Conservation (phyloP, 768 basidiomycete species). For the Leccinum subgranulosum region DNA sequence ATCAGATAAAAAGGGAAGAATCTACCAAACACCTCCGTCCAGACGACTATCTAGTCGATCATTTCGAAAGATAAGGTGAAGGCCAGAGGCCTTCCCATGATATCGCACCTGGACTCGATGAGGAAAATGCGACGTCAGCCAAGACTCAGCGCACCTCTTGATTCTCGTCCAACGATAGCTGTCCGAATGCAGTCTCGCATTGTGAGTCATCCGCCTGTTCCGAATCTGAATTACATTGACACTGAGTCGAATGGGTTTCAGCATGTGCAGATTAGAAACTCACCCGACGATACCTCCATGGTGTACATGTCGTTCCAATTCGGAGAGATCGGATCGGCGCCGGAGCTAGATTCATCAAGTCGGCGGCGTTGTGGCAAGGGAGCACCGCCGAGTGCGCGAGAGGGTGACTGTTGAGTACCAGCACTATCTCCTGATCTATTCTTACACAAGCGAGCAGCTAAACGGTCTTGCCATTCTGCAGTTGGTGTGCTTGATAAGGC, state of each 20-base stretch:
- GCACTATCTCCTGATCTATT: constrained; percentile 9
- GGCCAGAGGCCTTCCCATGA: constrained; percentile 74
- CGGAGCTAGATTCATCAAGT: constrained; percentile 28
- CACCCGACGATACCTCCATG: constrained; percentile 42
- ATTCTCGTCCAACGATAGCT: constrained; percentile 73
- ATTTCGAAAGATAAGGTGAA: constrained; percentile 68
- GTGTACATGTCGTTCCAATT: constrained; percentile 63
- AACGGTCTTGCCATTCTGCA: constrained; percentile 74
- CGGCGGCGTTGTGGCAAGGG: constrained; percentile 48
- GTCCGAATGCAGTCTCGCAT: constrained; percentile 60
- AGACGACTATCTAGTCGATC: constrained; percentile 65
- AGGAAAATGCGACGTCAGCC: constrained; percentile 6
- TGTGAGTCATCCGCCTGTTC: constrained; percentile 38
- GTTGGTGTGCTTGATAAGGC: constrained; percentile 63
- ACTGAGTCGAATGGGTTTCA: constrained; percentile 14
- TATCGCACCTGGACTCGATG: constrained; percentile 64
- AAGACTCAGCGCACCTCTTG: constrained; percentile 49
- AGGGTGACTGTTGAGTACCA: constrained; percentile 14
- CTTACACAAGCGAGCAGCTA: constrained; percentile 53
- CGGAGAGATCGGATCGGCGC: constrained; percentile 23
- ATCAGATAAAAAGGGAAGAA: constrained; percentile 8
- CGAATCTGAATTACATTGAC: constrained; percentile 24
- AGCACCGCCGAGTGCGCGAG: constrained; percentile 29
- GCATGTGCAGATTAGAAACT: neutral
- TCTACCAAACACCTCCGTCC: constrained; percentile 66